Evolutionary conservation across 1,139 yeast species (phyloP), one percentile per base, ranked within the genome.

Genomic region (Kluyveromyces sp.): DNA sequence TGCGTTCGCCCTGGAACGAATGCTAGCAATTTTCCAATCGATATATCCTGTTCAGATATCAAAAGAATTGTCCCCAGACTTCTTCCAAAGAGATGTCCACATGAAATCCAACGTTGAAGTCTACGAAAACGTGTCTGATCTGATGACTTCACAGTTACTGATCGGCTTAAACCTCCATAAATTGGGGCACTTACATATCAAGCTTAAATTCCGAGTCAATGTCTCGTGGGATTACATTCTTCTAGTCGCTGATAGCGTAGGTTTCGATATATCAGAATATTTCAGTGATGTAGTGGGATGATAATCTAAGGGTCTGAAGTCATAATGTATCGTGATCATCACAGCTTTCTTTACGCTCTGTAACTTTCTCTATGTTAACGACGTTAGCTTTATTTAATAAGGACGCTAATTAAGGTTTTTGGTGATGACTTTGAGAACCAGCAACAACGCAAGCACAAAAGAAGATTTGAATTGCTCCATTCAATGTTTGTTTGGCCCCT

Each of bases 171-270:
- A 33, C 15, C 12, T 33, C 13, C 36, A 33, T 17, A 33, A 33
- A 19, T 13, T 33, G 15, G 36, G 36, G 7, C 19, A 33, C 20
- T 63, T 83, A 39, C 80, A 77, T 46, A 74, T 83, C n/a, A 73
- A 77, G 51, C 71, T 80, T 1, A 68, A 81, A 50, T 83, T 88
- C 89, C 77, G 73, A 54, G 77, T 82, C 49, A 80, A 78, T 51
- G 72, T 80, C 11, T 69, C 75, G 30, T 82, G 84, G 83, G 67
- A 70, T 29, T 69, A 74, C 12, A 73, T 78, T 6, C 68, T 69
- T 42, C 67, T 68, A 37, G 64, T 82, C 15, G 77, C 88, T 0
- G 60, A 65, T 18, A 78, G 78, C 30, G 67, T 81, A 3, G 63
- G 69, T 19, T 74, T 83, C 49, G 82, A 80, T 3, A 66, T 83